These are phyloP conservation scores for Paralagenidium karlingii DNA, from an alignment of 352 stramenopile genomes.

Conservation along the genomic window DNA sequence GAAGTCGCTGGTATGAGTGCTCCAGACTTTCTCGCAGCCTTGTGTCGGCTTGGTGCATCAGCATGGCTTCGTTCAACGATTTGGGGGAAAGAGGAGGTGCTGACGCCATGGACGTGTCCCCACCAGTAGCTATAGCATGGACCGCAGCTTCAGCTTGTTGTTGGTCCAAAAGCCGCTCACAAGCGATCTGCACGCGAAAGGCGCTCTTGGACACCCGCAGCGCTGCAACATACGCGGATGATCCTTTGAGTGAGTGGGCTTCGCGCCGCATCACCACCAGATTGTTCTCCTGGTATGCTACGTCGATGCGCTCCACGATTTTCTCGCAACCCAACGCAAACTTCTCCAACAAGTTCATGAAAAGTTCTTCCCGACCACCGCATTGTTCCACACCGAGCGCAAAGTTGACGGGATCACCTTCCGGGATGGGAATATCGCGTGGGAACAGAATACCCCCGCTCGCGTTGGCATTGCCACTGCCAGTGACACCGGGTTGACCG, in stretches of 20 bases:
- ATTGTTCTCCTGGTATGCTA: slow-evolving; percentile 26
- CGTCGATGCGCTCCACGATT: slow-evolving; percentile 39
- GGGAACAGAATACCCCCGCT: no score
- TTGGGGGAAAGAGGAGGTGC: no score
- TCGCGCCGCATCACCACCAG: slow-evolving; percentile 40
- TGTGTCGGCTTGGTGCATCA: no score
- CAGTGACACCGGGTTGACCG: no score
- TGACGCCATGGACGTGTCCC: slow-evolving; percentile 11
- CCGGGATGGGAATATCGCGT: slow-evolving; percentile 44
- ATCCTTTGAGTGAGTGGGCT: slow-evolving; percentile 71
- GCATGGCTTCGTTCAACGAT: no score
- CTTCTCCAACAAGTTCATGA: slow-evolving; percentile 69
- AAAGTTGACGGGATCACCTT: slow-evolving; percentile 71
- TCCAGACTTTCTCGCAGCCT: slow-evolving; percentile 16
- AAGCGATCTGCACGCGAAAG: slow-evolving; percentile 67
- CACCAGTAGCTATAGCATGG: slow-evolving; percentile 5
- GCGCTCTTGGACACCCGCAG: slow-evolving; percentile 66
- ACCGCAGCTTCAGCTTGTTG: slow-evolving; percentile 13
- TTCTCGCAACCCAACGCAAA: slow-evolving; percentile 48
- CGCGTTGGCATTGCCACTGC: no score
- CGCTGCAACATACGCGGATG: slow-evolving; percentile 64
- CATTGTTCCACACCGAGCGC: slow-evolving; percentile 67
- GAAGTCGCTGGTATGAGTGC: slow-evolving; percentile 22
- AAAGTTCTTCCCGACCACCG: slow-evolving; percentile 61
- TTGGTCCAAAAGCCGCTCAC: slow-evolving; percentile 40